A percentile compares a stretch with the other conserved stretches of the same genome.
Evolutionary conservation across 2,329 filamentous ascomycete genomes (phyloP).

Genomic region (Fusarium torulosum): DNA sequence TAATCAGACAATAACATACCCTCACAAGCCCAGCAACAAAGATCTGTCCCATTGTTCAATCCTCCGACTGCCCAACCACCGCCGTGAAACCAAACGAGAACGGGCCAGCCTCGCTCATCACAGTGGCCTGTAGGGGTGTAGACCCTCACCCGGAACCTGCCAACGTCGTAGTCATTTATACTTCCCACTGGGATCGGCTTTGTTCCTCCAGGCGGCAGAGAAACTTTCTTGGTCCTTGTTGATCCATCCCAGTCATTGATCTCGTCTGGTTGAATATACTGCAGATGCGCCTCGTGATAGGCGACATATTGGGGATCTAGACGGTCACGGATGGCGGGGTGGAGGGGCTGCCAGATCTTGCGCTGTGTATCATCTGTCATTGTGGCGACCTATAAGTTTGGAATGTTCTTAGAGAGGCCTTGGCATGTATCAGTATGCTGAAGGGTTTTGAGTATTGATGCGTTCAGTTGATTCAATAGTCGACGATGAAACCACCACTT

Average conservation of each 20-base stretch:
- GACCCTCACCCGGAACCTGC: slow-evolving; percentile 49
- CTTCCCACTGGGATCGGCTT: slow-evolving; percentile 47
- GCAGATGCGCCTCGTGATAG: slow-evolving; percentile 55
- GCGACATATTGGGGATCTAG: slow-evolving; percentile 56
- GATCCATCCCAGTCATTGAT: slow-evolving; percentile 51
- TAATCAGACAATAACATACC: slow-evolving; percentile 24
- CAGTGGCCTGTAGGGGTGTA: slow-evolving; percentile 48
- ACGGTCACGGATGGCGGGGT: slow-evolving; percentile 48
- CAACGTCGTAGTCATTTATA: slow-evolving; percentile 47
- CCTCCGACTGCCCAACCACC: slow-evolving; percentile 57
- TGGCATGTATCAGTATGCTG: background rate
- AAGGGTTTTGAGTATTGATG: slow-evolving; percentile 7
- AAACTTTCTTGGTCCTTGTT: slow-evolving; percentile 43
- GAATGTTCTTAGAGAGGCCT: slow-evolving; percentile 6
- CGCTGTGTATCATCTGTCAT: slow-evolving; percentile 20
- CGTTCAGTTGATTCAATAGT: slow-evolving; percentile 7
- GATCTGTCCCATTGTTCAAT: slow-evolving; percentile 52
- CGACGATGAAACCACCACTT: slow-evolving; percentile 14
- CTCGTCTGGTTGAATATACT: slow-evolving; percentile 54
- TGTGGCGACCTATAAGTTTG: background rate
- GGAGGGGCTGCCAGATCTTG: slow-evolving; percentile 52
- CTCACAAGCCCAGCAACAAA: slow-evolving; percentile 51
- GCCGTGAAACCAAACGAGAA: slow-evolving; percentile 57
- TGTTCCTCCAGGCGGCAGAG: slow-evolving; percentile 47
- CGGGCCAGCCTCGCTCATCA: slow-evolving; percentile 51